Base-by-base conservation (phyloP, 305 asterid genomes). In the Fraxinus nigra region DNA sequence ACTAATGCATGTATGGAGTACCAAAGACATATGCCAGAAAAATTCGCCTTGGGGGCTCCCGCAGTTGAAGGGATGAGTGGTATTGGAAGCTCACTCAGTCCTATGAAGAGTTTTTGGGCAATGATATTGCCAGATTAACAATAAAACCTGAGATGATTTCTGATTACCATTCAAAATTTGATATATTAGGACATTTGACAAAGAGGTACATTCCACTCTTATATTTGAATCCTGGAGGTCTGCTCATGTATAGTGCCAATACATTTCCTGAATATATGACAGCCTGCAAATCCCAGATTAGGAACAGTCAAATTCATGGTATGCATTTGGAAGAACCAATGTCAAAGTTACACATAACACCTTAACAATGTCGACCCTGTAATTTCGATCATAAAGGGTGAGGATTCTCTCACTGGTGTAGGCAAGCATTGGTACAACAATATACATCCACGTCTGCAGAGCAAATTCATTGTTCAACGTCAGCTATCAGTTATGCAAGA, bases 201-300 rank as follows among this genome's bases (percentile, higher is more conserved):
- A 94, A 96, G 43, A 96, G 85, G 86, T 96, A 94, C 98, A 94
- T 96, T 72, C 99, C 99, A 81, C 98, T 96, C 89, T 92, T 94
- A 89, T 94, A 96, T 84, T 88, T 93, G 93, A 94, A 94, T 79
- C 92, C 94, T 0, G 84, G 77, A 79, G 99, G 99, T 72, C 86
- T 96, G 72, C 92, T 94, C 98, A 94, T 87, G 90, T 96, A 92
- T 35, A 96, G 67, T 51, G 98, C 98, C 59, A 96, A 85, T 14
- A 96, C 98, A 83, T 94, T 91, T 80, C 98, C 97, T 48, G 95
- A 87, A 78, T 96, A 96, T 78, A 91, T 88, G 7, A 94, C 95
- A 67, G 98, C 98, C 99, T 95, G 93, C 81, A 69, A 16, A n/a
- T 40, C 67, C n/a, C 46, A 67, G 72, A 59, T 18, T 10, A 59